Evolutionary conservation across 495 filamentous ascomycete species (phyloP), one percentile per base, ranked within the genome.

Genomic region (Hyaloscypha bicolor): DNA sequence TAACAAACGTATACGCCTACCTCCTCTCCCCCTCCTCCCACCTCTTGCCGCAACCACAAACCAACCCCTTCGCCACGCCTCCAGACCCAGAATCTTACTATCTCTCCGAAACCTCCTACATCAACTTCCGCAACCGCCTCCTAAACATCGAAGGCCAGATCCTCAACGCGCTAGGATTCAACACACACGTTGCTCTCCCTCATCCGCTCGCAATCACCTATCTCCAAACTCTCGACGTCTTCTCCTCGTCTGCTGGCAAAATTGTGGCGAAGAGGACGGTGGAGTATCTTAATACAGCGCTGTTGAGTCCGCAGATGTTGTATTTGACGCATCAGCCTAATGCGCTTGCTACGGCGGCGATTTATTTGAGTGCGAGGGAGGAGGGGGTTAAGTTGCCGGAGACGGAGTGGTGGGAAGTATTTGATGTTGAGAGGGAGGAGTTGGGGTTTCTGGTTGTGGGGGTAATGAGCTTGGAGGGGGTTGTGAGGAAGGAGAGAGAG

Each of bases 361-460:
- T 96, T 21, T 99, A 98, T 75, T 85, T 93, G 21, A 91, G 93
- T 9, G 89, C 93, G n/a, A 85, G 91, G 30, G 93, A 98, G 64
- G 75, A 87, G 3, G 88, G 83, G 0, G 85, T 90, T 33, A 92
- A 91, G 75, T 81, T 98, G 76, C 91, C 94, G 3, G 88, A 88
- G 59, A 82, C 80, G 30, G 89, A 92, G 60, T 99, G 95, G 95
- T 99, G 95, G 95, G 93, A 96, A 78, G 91, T 97, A 0, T 98
- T 99, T 77, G 95, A 99, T 79, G 91, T 93, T n/a, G 94, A 97
- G 59, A 83, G 96, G 25, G 95, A 99, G 82, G 93, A 97, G 75
- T 80, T 98, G 57, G 95, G 95, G 4, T 98, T 98, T 72, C 73
- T 99, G 69, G 94, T 96, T 14, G 92, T 97, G 31, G 93, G 82